Percentiles rank a stretch among this genome's conserved stretches.
phyloP scores from a whole-genome alignment of 2,329 filamentous ascomycete genomes.

The Aspergillus sp. region DNA sequence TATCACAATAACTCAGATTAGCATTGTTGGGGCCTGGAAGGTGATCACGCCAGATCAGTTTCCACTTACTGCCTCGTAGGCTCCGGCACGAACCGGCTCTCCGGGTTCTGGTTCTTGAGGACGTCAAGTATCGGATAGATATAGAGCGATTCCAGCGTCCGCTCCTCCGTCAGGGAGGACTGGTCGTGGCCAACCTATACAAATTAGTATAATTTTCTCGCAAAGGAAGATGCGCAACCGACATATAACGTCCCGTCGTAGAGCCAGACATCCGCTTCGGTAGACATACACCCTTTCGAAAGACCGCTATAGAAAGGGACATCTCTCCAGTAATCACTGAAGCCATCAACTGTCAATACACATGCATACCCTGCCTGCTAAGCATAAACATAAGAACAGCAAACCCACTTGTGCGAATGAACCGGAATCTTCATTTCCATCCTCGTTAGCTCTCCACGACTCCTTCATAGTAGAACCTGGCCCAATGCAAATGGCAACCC shows the following conservation, averaged over 20 bases:
- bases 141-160: slow-evolving; percentile 52
- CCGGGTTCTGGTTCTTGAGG: slow-evolving; percentile 49
- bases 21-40: background rate
- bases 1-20: slow-evolving; percentile 5
- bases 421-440: slow-evolving; percentile 26
- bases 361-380: background rate
- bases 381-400: no score
- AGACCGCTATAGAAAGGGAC: slow-evolving; percentile 44
- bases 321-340: slow-evolving; percentile 50
- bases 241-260: slow-evolving; percentile 49
- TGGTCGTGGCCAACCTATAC: slow-evolving; percentile 49
- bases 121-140: slow-evolving; percentile 52
- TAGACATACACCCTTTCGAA: slow-evolving; percentile 48
- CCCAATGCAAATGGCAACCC: no score
- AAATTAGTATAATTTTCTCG: slow-evolving; percentile 2
- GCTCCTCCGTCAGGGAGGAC: slow-evolving; percentile 42
- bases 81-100: slow-evolving; percentile 40
- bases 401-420: slow-evolving; percentile 34
- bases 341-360: slow-evolving; percentile 1
- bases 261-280: slow-evolving; percentile 56
- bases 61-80: slow-evolving; percentile 42
- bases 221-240: slow-evolving; percentile 10
- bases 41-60: background rate
- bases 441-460: background rate
- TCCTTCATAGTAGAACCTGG: no score